Base-by-base conservation (phyloP, 768 basidiomycete species). In the Pulveroboletus frians region DNA sequence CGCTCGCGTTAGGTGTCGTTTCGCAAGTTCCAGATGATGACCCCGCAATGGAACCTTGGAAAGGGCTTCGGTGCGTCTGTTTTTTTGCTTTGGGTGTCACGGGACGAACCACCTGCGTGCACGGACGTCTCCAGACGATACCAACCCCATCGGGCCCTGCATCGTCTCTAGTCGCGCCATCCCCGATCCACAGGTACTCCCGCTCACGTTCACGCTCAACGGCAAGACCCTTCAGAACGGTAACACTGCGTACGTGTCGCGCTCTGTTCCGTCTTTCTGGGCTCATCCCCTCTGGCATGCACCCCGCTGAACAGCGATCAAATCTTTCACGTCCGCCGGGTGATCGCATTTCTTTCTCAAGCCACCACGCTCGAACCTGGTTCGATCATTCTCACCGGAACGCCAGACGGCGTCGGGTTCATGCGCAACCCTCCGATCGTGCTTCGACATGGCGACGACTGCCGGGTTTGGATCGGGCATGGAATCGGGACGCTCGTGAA, bases 21-120 rank as follows among this genome's bases (percentile, higher is more conserved):
- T 78, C 79, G 92, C 36, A 81, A 84, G 54, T 83, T 85, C 58
- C 92, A 93, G 63, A 71, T 87, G 69, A 79, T 80, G 4, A 83
- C 84, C 9, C 84, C 85, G 1, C 92, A 94, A 57, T 94, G 92
- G 91, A 73, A 78, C 27, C 92, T 90, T 68, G 90, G 88, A 23
- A 94, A 94, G 67, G 76, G 84, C 36, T 94, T 91, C 56, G 91
- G 89, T 85, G 49, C 21, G 76, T 57, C 36, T 15, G 13, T 15
- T 37, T 26, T 9, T 23, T 9, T 5, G 3, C 9, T 21, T 23
- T 23, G 23, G 23, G 3, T 23, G 23, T 23, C 23, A 23, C 3
- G 5, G 1, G 13, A 8, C 13, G 23, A 32, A 11, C 5, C 31
- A 10, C 21, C 5, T 35, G 18, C 21, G 18, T 37, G 9, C 17